Conservation (phyloP, 164 flowering plant species). For the Platanus orientalis region DNA sequence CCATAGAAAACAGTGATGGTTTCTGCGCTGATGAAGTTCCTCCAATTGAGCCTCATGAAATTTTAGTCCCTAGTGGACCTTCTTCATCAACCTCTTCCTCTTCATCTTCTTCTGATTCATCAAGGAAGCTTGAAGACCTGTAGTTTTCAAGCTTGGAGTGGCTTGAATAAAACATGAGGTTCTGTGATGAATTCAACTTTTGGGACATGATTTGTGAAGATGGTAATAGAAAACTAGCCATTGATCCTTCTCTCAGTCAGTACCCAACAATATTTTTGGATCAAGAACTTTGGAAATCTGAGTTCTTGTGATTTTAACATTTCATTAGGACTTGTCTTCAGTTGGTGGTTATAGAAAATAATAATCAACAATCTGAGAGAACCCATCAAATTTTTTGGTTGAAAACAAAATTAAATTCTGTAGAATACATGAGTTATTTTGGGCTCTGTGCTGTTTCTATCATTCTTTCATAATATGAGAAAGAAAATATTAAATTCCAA, state of each 20-base stretch:
- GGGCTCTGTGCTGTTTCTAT: no score
- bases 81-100: constrained; percentile 29
- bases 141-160: constrained; percentile 37
- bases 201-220: constrained; percentile 44
- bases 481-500: no score
- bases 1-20: constrained; percentile 7
- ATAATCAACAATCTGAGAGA: no score
- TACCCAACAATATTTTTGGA: constrained; percentile 25
- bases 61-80: constrained; percentile 30
- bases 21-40: constrained; percentile 73
- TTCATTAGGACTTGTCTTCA: constrained; percentile 6
- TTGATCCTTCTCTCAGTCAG: constrained; percentile 22
- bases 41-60: constrained; percentile 53
- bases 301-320: constrained; percentile 22
- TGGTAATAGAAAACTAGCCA: constrained; percentile 17
- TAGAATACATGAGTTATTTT: no score
- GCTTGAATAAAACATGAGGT: constrained; percentile 26
- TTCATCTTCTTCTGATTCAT: constrained; percentile 23
- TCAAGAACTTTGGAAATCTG: constrained; percentile 45
- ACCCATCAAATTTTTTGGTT: background rate
- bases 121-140: constrained; percentile 20
- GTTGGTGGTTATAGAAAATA: background rate
- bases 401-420: no score
- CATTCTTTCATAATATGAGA: no score
- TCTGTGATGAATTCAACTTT: constrained; percentile 46